A percentile compares a stretch with the other conserved stretches of the same genome.
Conservation (phyloP, 352 stramenopile species). For the Phytopythium aichiense region DNA sequence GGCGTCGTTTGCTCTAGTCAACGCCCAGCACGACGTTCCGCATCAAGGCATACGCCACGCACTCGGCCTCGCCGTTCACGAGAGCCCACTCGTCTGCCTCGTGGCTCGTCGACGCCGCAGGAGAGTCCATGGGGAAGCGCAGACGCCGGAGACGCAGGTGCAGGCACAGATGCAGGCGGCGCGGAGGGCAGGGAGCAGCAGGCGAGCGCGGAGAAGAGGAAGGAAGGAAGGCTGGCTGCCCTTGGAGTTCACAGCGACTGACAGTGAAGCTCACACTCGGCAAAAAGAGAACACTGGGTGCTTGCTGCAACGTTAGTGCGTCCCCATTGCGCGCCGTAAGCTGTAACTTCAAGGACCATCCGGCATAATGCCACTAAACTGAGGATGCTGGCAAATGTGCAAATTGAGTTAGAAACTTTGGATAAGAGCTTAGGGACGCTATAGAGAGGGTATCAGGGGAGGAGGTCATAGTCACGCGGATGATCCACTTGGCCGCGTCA, state of each 20-base stretch:
- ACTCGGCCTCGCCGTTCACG: slow-evolving; percentile 71
- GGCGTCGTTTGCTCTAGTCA: neutral
- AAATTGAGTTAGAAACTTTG: neutral
- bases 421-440: neutral
- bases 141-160: neutral
- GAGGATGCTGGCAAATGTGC: neutral
- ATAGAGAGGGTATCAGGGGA: neutral
- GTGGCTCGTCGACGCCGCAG: neutral
- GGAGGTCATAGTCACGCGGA: neutral
- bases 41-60: slow-evolving; percentile 7
- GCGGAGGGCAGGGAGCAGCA: neutral
- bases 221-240: neutral
- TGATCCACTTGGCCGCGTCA: neutral
- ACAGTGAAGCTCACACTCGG: neutral
- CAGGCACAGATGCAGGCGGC: neutral
- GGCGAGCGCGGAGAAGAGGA: neutral
- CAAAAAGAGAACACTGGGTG: neutral
- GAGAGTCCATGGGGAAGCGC: neutral
- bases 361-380: neutral
- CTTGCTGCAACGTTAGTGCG: neutral
- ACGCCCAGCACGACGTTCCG: no score
- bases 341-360: neutral
- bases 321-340: neutral
- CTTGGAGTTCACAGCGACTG: neutral
- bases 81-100: slow-evolving; percentile 61